Percentiles rank a stretch among this genome's conserved stretches.
phyloP scores from a whole-genome alignment of 2,329 filamentous ascomycete genomes.

The Incumbomyces delicatus region DNA sequence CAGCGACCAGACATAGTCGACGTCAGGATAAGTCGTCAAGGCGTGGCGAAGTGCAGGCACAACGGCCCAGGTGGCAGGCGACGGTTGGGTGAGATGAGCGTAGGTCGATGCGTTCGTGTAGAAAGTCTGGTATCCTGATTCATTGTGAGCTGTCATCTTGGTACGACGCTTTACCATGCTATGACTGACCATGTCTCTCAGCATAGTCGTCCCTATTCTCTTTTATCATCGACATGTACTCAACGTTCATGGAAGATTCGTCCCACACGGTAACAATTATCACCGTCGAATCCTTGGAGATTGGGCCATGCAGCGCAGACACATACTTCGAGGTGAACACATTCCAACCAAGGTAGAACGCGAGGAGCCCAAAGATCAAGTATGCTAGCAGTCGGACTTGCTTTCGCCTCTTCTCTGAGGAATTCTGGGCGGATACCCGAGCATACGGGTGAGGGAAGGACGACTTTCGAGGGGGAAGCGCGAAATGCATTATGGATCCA shows the following conservation, averaged over 20 bases:
- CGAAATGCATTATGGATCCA: slow-evolving; percentile 65
- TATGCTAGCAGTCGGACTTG: slow-evolving; percentile 53
- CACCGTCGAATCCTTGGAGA: slow-evolving; percentile 42
- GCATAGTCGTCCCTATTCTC: slow-evolving; percentile 82
- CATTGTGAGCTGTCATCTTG: slow-evolving; percentile 7
- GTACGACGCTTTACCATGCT: background rate
- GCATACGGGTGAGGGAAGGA: slow-evolving; percentile 65
- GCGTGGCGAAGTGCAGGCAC: slow-evolving; percentile 84
- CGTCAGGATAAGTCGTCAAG: slow-evolving; percentile 66
- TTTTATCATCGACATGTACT: slow-evolving; percentile 63
- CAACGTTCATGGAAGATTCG: slow-evolving; percentile 50
- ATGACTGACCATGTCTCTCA: slow-evolving; percentile 63
- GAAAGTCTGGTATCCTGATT: slow-evolving; percentile 72
- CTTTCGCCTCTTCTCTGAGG: slow-evolving; percentile 44
- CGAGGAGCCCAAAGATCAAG: slow-evolving; percentile 44
- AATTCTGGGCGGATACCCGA: slow-evolving; percentile 31
- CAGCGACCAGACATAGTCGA: slow-evolving; percentile 77
- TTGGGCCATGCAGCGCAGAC: slow-evolving; percentile 24
- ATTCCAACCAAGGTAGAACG: slow-evolving; percentile 53
- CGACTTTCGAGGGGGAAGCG: slow-evolving; percentile 74
- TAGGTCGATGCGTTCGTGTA: slow-evolving; percentile 57
- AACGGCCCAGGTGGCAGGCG: slow-evolving; percentile 46
- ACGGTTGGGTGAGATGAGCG: slow-evolving; percentile 29
- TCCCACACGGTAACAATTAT: slow-evolving; percentile 85
- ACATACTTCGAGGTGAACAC: slow-evolving; percentile 27